These are phyloP conservation scores for Aphanomyces euteiches DNA, from an alignment of 352 stramenopile genomes.

Conservation along the genomic window DNA sequence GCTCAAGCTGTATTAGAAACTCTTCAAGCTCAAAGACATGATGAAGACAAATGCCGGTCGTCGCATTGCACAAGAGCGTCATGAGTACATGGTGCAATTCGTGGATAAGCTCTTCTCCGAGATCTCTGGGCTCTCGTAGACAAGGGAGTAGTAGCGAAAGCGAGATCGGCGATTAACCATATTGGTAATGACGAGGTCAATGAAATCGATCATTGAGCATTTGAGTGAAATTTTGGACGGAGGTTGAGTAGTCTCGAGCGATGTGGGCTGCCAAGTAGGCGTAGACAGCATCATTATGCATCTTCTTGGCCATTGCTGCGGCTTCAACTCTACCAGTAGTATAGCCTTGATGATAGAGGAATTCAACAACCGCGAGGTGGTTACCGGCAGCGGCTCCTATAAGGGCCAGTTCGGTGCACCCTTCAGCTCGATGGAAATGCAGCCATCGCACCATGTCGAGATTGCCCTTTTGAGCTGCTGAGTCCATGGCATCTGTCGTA, in stretches of 20 bases:
- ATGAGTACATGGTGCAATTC: constrained; percentile 85
- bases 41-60: constrained; percentile 83
- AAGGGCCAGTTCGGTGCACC: constrained; percentile 29
- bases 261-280: not conserved
- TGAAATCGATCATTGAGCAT: not conserved
- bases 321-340: not conserved
- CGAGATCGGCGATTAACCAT: too few species aligned
- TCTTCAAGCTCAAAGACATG: constrained; percentile 80
- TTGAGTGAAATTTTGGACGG: not conserved
- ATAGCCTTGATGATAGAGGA: constrained; percentile 15
- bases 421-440: constrained; percentile 26
- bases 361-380: constrained; percentile 27
- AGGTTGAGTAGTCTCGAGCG: not conserved
- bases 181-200: too few species aligned
- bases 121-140: constrained; percentile 36
- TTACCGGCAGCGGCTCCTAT: constrained; percentile 17
- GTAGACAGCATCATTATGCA: not conserved
- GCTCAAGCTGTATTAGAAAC: constrained; percentile 49
- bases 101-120: constrained; percentile 78
- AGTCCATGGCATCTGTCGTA: constrained; percentile 28
- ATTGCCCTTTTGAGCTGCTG: constrained; percentile 20
- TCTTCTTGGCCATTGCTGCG: not conserved
- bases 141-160: too few species aligned
- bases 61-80: constrained; percentile 71
- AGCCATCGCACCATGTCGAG: constrained; percentile 29